phyloP scores from a whole-genome alignment of 75 land plant species.

The Sequoia sempervirens region DNA sequence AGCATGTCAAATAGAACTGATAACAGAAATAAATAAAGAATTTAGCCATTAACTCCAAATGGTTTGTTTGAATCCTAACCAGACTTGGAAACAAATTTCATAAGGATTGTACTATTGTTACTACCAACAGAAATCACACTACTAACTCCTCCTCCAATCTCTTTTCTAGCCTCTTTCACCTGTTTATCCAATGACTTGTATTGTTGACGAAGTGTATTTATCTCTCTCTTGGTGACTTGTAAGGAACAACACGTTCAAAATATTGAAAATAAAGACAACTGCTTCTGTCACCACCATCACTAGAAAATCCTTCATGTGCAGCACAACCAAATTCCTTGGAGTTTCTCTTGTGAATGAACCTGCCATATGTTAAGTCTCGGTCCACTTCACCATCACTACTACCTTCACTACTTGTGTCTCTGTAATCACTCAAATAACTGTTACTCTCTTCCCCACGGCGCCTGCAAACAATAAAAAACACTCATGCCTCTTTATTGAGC shows the following conservation, averaged over 20 bases:
- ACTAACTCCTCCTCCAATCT: too few relatives aligned
- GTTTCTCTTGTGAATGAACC: neutral
- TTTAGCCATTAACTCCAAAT: too few relatives aligned
- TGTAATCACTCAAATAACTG: slow-evolving; percentile 14
- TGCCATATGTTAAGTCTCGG: neutral
- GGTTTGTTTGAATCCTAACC: too few relatives aligned
- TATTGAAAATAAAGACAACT: slow-evolving; percentile 37
- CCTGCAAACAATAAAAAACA: slow-evolving; percentile 17
- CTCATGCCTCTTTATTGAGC: neutral
- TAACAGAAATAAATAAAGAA: too few relatives aligned
- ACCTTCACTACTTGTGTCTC: slow-evolving; percentile 36
- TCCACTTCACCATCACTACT: slow-evolving; percentile 41
- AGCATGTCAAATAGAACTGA: too few relatives aligned
- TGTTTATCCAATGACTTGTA: too few relatives aligned
- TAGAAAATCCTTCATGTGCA: slow-evolving; percentile 38
- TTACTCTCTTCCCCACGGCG: slow-evolving; percentile 27
- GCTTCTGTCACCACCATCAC: slow-evolving; percentile 47
- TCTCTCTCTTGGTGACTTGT: too few relatives aligned
- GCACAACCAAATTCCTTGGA: neutral
- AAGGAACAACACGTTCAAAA: slow-evolving; percentile 54
- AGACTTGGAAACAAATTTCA: too few relatives aligned
- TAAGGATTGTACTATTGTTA: too few relatives aligned
- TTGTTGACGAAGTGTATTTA: too few relatives aligned
- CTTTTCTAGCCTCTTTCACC: too few relatives aligned
- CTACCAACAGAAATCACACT: too few relatives aligned